These are phyloP conservation scores for Alloteropsis angusta DNA, from an alignment of 202 grass and related monocot species.

Conservation along the genomic window DNA sequence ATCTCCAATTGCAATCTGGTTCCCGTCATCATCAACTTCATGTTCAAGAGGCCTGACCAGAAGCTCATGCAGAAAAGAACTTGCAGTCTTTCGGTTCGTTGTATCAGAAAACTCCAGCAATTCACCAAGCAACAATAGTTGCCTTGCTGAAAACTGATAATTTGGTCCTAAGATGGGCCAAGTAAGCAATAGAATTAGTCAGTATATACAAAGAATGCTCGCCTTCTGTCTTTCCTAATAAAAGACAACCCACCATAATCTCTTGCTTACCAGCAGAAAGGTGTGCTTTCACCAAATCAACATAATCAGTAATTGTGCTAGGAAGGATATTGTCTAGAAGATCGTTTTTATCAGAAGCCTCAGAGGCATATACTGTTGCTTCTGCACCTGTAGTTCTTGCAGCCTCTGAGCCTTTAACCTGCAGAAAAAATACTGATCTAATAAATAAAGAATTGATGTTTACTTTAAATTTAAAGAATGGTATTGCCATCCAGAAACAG, in stretches of 20 bases:
- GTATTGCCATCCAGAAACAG: slow-evolving; percentile 5
- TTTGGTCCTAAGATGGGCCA: slow-evolving; percentile 59
- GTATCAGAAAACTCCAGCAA: slow-evolving; percentile 89
- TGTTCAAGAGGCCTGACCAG: slow-evolving; percentile 62
- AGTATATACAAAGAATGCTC: neutral
- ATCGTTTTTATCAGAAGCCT: slow-evolving; percentile 93
- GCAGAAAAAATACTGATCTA: slow-evolving; percentile 19
- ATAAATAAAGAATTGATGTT: neutral
- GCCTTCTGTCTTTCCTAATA: neutral
- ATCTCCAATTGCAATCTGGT: slow-evolving; percentile 77
- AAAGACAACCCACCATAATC: neutral
- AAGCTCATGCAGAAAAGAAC: slow-evolving; percentile 72
- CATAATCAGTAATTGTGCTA: slow-evolving; percentile 63
- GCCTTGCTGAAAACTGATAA: slow-evolving; percentile 63
- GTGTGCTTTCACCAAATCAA: slow-evolving; percentile 77
- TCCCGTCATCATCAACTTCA: slow-evolving; percentile 70
- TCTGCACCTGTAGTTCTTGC: slow-evolving; percentile 82
- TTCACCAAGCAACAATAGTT: slow-evolving; percentile 79
- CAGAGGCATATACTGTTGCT: slow-evolving; percentile 92
- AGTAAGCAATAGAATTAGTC: slow-evolving; percentile 9
- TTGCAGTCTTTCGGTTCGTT: slow-evolving; percentile 62
- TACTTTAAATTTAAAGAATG: neutral
- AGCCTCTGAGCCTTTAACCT: slow-evolving; percentile 80
- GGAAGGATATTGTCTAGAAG: slow-evolving; percentile 82
- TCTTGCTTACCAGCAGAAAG: slow-evolving; percentile 83